These are phyloP conservation scores for Leucosporidium yakuticum DNA, from an alignment of 768 basidiomycete species.

Conservation along the genomic window DNA sequence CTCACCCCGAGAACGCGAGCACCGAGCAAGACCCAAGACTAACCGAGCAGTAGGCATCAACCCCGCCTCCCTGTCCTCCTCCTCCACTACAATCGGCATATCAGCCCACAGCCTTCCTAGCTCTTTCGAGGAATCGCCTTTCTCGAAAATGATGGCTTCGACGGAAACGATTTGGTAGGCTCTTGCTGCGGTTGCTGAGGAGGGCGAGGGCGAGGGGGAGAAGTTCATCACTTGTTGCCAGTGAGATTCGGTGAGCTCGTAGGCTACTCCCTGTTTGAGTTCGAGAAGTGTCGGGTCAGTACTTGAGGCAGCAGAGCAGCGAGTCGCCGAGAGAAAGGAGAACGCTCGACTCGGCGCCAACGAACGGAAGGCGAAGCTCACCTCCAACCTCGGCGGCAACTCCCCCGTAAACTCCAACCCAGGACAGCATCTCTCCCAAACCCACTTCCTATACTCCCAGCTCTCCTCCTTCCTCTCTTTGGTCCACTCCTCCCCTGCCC, in stretches of 20 bases:
- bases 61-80: too few relatives aligned
- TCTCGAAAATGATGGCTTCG: neutral
- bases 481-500: neutral
- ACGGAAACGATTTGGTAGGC: slow-evolving; percentile 5
- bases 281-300: too few relatives aligned
- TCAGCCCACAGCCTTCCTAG: neutral
- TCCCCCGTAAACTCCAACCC: slow-evolving; percentile 9
- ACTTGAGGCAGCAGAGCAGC: too few relatives aligned
- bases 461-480: neutral
- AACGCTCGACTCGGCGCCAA: fast-evolving
- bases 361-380: neutral
- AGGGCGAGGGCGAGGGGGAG: neutral
- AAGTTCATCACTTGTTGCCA: neutral
- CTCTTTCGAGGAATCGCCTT: slow-evolving; percentile 11
- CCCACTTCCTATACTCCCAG: slow-evolving; percentile 16
- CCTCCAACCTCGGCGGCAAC: slow-evolving; percentile 24
- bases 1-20: neutral
- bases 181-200: too few relatives aligned
- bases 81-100: neutral
- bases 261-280: slow-evolving; percentile 13
- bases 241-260: neutral
- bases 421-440: slow-evolving; percentile 16
- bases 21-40: neutral
- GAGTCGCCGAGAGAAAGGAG: too few relatives aligned
- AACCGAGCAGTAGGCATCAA: slow-evolving; percentile 15